Percentiles rank a stretch among this genome's conserved stretches.
Conservation (phyloP, 1,139 yeast genomes). For the Eremothecium cymbalariae region DNA sequence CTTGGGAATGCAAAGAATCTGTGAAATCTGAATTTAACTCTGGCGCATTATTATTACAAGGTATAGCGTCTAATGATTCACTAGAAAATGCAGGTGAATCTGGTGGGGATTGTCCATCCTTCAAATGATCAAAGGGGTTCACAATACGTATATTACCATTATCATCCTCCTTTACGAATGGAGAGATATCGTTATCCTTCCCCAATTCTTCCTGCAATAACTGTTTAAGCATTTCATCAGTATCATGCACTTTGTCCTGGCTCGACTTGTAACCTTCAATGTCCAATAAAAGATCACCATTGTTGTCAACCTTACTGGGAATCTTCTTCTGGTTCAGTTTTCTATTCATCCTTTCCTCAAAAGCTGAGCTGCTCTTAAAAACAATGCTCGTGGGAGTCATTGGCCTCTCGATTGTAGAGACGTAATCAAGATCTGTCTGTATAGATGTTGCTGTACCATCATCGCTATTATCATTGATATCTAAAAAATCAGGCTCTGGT, state of each 20-base stretch:
- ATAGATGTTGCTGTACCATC: slow-evolving; percentile 10
- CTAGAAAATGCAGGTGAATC: slow-evolving; percentile 21
- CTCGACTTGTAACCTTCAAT: slow-evolving; percentile 95
- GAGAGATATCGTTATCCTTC: slow-evolving; percentile 40
- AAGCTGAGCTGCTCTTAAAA: slow-evolving; percentile 6
- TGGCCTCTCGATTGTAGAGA: slow-evolving; percentile 8
- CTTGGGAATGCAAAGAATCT: slow-evolving; percentile 11
- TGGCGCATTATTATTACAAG: slow-evolving; percentile 5
- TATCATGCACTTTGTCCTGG: slow-evolving; percentile 58
- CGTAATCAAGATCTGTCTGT: slow-evolving; percentile 6
- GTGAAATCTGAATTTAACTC: slow-evolving; percentile 17
- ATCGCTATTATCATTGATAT: slow-evolving; percentile 23
- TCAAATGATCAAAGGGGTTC: slow-evolving; percentile 33
- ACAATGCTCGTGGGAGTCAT: slow-evolving; percentile 22
- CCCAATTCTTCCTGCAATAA: slow-evolving; percentile 66
- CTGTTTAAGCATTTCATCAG: slow-evolving; percentile 64
- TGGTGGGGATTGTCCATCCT: slow-evolving; percentile 19
- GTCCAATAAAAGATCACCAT: slow-evolving; percentile 86
- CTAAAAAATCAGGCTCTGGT: slow-evolving; percentile 53
- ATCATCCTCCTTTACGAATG: slow-evolving; percentile 51
- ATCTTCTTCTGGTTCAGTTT: slow-evolving; percentile 64
- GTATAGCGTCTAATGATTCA: slow-evolving; percentile 14
- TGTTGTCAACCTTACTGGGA: slow-evolving; percentile 80
- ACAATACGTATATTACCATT: slow-evolving; percentile 68
- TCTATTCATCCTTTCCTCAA: slow-evolving; percentile 50